Evolutionary conservation across 345 rosid genomes (phyloP), one percentile per base, ranked within the genome.

Genomic region (Corchorus olitorius): DNA sequence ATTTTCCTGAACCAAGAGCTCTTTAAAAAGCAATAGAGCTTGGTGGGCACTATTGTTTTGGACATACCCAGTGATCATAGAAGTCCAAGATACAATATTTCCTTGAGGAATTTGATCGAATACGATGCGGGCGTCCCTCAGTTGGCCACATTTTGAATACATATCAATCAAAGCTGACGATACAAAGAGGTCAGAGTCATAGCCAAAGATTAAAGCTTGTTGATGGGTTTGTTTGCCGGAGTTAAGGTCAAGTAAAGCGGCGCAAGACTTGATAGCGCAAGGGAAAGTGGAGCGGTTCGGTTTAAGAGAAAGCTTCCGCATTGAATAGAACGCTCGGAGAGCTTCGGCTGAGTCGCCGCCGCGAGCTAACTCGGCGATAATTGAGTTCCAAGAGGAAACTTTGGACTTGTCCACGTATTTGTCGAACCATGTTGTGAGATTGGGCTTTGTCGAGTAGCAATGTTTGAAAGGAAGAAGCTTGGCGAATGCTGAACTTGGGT

Each of bases 371-470:
- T 93, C 95, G 45, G 89, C 89, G 82, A 94, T 90, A 84, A 94
- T 76, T 3, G 94, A 88, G 91, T 94, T 94, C 98, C 97, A 94
- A n/a, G 95, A 89, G 76, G 62, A 83, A 77, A 94, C 94, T 79
- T 84, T 81, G 83, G 88, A 83, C 72, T 77, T 85, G 84, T 93
- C 93, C 19, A 93, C 87, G 85, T 87, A 89, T 75, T 85, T 89
- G 86, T 73, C 83, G 91, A 94, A 94, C 81, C 84, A 76, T 65
- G 88, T 81, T 6, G 83, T 78, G 50, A 93, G 86, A 77, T 91
- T 87, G 54, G 90, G 71, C 78, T 81, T 79, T 16, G 89, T 82
- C 48, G 87, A 85, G 73, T 49, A 78, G 73, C 68, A 79, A 75
- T 53, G 56, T 69, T 71, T 81, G 73, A 76, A 70, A 67, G 77